Percentiles rank a stretch among this genome's conserved stretches.
These are phyloP conservation scores for Microcos paniculata DNA, from an alignment of 345 rosid species.

Conservation along the genomic window DNA sequence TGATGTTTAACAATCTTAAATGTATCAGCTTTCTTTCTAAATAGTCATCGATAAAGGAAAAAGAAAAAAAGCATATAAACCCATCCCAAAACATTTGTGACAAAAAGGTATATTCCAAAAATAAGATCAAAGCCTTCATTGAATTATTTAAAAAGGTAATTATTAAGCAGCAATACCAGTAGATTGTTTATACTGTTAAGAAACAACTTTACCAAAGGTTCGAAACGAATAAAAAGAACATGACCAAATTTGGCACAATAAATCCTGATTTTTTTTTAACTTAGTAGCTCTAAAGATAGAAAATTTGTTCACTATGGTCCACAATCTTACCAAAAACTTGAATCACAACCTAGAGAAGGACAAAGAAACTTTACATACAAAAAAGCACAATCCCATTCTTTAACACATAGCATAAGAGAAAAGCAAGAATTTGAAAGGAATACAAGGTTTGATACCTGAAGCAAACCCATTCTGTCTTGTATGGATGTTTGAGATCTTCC, in stretches of 20 bases:
- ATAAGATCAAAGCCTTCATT: not conserved
- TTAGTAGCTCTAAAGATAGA: not conserved
- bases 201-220: not conserved
- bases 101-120: not conserved
- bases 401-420: not conserved
- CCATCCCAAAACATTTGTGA: no score
- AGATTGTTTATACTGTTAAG: not conserved
- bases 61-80: no score
- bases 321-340: not conserved
- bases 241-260: not conserved
- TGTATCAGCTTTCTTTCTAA: no score
- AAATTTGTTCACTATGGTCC: not conserved
- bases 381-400: not conserved
- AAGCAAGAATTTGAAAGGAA: conserved; percentile 13
- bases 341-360: conserved; percentile 9
- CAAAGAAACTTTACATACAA: conserved; percentile 4
- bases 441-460: conserved; percentile 57
- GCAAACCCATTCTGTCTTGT: conserved; percentile 97
- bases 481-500: conserved; percentile 94
- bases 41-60: no score
- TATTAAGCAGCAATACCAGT: not conserved
- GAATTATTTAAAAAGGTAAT: not conserved
- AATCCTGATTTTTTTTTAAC: not conserved
- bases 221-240: conserved; percentile 8
- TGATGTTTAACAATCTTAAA: no score